Evolutionary conservation across 1,284 basidiomycete species (phyloP), one percentile per base, ranked within the genome.

Genomic region (Naganishia liquefaciens): DNA sequence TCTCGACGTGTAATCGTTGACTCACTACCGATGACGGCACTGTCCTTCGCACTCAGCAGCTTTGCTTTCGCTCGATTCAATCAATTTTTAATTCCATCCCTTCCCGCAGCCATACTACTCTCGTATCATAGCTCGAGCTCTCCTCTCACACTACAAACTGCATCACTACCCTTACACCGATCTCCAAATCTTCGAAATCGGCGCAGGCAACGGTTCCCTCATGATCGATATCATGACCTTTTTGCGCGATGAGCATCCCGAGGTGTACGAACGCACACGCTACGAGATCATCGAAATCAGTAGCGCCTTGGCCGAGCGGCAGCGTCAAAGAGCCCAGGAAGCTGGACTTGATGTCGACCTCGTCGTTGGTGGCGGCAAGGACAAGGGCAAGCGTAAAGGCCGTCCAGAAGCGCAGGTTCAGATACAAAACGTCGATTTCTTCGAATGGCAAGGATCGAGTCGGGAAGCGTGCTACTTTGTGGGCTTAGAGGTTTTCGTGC

Each of bases 161-260:
- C 92, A 93, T 76, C 89, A 94, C 75, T 97, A 93, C 76, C 94
- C 94, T 0, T 94, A 96, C 75, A 89, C 96, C 77, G 93, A 97
- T 76, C 86, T 99, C 69, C 85, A 91, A 68, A 87, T 99, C 63
- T 99, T 96, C 82, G 96, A 99, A 78, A 88, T 99, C 68, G 96
- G 96, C 37, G 96, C 94, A 1, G 96, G 96, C 30, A 98, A 98
- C 71, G 96, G 96, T 0, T 94, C 94, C 0, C 83, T 99, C 63
- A 95, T 96, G 47, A 79, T 85, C 74, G 90, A 97, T 74, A 86
- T 97, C 52, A 84, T 99, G 64, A 84, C 90, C 74, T 92, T 88
- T 72, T 79, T 99, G 28, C 84, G 82, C 28, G 83, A 86, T 49
- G 80, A 87, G 46, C 88, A 96, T 75, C 93, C 94, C 0, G 91